Base-by-base conservation (phyloP, 2,329 filamentous ascomycete genomes). In the Aspergillus sp. region DNA sequence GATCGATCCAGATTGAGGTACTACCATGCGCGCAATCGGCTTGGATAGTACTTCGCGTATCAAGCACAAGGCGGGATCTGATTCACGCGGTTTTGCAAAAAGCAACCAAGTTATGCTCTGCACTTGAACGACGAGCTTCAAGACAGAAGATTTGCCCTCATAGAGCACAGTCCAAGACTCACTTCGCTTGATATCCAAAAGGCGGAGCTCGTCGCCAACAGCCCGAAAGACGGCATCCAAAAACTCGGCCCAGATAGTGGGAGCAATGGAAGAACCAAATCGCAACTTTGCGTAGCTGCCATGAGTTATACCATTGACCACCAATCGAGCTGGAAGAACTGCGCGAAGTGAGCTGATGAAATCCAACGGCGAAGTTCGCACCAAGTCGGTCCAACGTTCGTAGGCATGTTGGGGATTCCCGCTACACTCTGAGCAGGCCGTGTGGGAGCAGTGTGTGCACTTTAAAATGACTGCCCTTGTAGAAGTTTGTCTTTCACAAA, bases 371-470 rank as follows among this genome's bases (percentile, higher is more conserved):
- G 67, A 52, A 15, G 67, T 64, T 7, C 81, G 77, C 5, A 53
- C 39, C 9, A 68, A 48, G 12, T 35, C 39, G n/a, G 50, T 41
- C 51, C 69, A 65, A 31, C 56, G 55, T 23, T 65, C 14, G 56
- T 82, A 85, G 3, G 67, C 61, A 62, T 85, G 83, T 7, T 64
- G 62, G 0, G 86, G 85, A 41, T 85, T 85, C 2, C 79, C 79
- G 2, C 77, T 80, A 62, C 85, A 88, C 5, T 69, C 67, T 1
- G 71, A 65, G 66, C 85, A 88, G 11, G 80, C 79, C 3, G 81
- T 84, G 62, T 87, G 81, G 0, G 68, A 72, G 62, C 86, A 89
- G 5, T 77, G 67, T 1, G 62, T 64, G 63, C 86, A 88, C 39
- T 70, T 62, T 37, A 80, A 74, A 6, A 87, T 75, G 0, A 64